phyloP scores from a whole-genome alignment of 257 asterid species.

The Forsythia viridissima region DNA sequence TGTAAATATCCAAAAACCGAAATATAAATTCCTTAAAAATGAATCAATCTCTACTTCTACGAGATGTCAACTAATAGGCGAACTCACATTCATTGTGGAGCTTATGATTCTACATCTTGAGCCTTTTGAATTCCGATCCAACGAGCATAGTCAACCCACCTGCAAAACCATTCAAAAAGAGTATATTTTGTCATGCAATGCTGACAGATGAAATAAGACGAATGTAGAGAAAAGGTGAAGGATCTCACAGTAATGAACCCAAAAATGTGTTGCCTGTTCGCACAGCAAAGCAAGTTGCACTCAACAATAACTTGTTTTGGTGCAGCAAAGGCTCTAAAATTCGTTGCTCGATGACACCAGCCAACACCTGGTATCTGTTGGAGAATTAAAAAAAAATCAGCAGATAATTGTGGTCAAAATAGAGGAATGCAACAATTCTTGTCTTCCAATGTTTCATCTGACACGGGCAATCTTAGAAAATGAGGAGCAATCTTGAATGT shows the following conservation, averaged over 20 bases:
- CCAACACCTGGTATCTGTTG: constrained; percentile 23
- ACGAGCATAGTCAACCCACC: constrained; percentile 29
- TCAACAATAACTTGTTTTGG: constrained; percentile 19
- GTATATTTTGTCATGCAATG: not conserved
- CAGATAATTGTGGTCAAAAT: not conserved
- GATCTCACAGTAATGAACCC: constrained; percentile 22
- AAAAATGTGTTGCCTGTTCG: constrained; percentile 28
- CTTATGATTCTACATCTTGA: not conserved
- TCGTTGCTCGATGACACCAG: constrained; percentile 22
- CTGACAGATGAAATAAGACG: not conserved
- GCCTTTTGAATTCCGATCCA: constrained; percentile 25
- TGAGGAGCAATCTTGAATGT: no score
- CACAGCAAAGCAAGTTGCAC: constrained; percentile 23
- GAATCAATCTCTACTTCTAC: not conserved
- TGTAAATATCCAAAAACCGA: not conserved
- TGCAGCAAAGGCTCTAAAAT: constrained; percentile 25
- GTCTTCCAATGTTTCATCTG: no score
- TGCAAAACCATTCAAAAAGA: constrained; percentile 8
- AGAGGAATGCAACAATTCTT: no score
- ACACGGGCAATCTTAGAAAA: no score
- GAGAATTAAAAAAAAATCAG: not conserved
- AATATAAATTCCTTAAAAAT: not conserved
- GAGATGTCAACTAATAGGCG: not conserved
- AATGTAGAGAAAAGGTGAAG: not conserved
- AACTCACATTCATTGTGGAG: not conserved